Evolutionary conservation across 2,329 filamentous ascomycete species (phyloP), one percentile per base, ranked within the genome.

Genomic region (Bisporella sp.): DNA sequence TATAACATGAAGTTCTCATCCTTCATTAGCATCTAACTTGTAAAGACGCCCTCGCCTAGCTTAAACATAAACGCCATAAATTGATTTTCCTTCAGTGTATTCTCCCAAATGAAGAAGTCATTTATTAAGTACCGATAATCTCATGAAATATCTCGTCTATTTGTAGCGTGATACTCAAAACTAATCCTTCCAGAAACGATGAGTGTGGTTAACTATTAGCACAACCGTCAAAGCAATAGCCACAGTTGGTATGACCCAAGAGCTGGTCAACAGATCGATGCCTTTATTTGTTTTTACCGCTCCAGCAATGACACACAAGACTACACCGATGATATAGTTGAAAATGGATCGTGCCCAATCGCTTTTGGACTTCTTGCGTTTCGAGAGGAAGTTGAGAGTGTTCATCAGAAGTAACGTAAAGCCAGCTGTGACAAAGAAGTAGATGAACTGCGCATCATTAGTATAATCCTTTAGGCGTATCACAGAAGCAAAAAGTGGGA

Each of bases 361-460:
- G 5, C 42, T 41, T 9, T 13, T 37, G 1, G 50, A 53, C n/a
- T 43, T 44, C 1, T 43, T 29, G 11, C 49, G 48, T 3, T 46
- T 46, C 5, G 46, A 51, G 30, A 61, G 48, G 30, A 53, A 40
- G 39, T 57, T 54, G 2, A 61, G 45, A 1, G 54, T 41, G 33
- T 56, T 57, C 54, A 61, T 59, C 2, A 61, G 47, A 6, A 61
- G 52, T 3, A 62, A 48, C 1, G 57, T 58, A 1, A 57, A 4
- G 7, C 57, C 59, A 1, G 57, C 45, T 5, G 57, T 49, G 37
- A 59, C 21, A 47, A 59, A 60, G 53, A 61, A 62, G 31, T 62
- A 62, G 1, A 52, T 45, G 30, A 57, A 60, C 58, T 60, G 13
- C 5, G 4, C 7, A 2, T 31, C 21, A 30, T 11, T 7, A 13